Percentiles rank a stretch among this genome's conserved stretches.
Conservation (phyloP, 176 grass and related monocot genomes). For the Eremochloa ophiuroides region DNA sequence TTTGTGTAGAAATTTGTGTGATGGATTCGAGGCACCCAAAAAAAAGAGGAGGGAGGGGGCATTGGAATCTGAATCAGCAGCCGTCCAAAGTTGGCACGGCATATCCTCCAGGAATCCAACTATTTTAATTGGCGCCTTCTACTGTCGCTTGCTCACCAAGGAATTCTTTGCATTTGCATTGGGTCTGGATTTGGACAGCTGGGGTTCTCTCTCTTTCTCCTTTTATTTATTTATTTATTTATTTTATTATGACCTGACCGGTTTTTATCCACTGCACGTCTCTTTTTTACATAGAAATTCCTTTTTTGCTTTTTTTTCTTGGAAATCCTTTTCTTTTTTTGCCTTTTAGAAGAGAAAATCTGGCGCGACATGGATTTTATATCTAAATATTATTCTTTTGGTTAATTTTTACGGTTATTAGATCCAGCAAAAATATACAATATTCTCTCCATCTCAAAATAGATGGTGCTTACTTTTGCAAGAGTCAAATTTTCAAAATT, state of each 20-base stretch:
- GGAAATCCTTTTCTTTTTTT: no score
- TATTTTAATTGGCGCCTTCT: constrained; percentile 12
- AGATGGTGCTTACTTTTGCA: no score
- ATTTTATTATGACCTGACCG: neutral
- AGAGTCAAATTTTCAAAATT: no score
- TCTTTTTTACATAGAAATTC: no score
- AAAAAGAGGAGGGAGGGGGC: neutral
- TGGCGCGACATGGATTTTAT: neutral
- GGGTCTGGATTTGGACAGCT: neutral
- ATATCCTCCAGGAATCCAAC: constrained; percentile 29
- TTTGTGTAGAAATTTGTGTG: neutral
- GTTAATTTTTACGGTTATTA: no score
- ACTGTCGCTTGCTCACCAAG: neutral
- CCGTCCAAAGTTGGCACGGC: constrained; percentile 29
- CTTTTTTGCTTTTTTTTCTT: no score
- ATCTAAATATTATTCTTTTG: no score
- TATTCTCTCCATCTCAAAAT: no score
- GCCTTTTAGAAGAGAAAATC: neutral
- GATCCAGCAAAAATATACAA: no score
- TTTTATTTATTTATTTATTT: neutral
- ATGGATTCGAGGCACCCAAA: neutral
- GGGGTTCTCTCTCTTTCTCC: neutral
- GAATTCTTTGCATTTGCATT: neutral
- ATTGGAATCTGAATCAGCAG: constrained; percentile 44
- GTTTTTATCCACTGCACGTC: neutral